Evolutionary conservation across 2,329 filamentous ascomycete genomes (phyloP).

Genomic region (Pseudogymnoascus destructans): DNA sequence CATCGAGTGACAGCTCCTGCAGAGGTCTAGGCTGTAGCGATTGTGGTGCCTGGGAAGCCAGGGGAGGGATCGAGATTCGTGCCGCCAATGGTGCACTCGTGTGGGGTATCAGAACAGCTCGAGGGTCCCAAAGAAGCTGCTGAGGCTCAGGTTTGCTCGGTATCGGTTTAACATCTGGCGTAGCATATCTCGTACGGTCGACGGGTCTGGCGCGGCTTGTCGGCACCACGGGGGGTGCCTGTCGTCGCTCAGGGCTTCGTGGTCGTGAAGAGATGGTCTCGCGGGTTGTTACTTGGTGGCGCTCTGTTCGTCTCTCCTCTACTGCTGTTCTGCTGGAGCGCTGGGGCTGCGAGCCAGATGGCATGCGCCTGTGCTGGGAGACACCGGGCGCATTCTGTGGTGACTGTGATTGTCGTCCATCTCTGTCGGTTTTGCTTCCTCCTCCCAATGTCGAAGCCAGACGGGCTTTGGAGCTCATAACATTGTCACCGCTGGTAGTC

Average conservation of each 20-base stretch:
- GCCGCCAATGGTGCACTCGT: constrained; percentile 40
- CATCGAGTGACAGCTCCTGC: constrained; percentile 58
- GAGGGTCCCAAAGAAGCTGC: constrained; percentile 61
- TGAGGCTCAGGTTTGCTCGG: constrained; percentile 35
- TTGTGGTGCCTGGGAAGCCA: constrained; percentile 61
- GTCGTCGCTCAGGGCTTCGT: constrained; percentile 40
- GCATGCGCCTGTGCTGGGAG: constrained; percentile 40
- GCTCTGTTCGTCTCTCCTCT: constrained; percentile 40
- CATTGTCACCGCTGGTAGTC: constrained; percentile 21
- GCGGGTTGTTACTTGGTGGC: constrained; percentile 43
- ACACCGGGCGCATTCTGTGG: constrained; percentile 18
- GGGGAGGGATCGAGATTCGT: constrained; percentile 49
- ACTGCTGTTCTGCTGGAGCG: constrained; percentile 33
- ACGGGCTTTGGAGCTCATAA: constrained; percentile 20
- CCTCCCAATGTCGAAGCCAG: constrained; percentile 18
- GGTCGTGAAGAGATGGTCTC: constrained; percentile 48
- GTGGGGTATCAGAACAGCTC: constrained; percentile 58
- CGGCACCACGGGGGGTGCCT: constrained; percentile 15
- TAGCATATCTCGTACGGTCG: constrained; percentile 19
- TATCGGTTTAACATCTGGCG: constrained; percentile 20
- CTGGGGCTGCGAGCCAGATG: constrained; percentile 38
- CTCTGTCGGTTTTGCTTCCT: constrained; percentile 19
- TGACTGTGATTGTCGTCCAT: constrained; percentile 20
- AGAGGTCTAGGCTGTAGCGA: constrained; percentile 56
- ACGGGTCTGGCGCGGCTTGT: constrained; percentile 16